Base-by-base conservation (phyloP, 306 rosid genomes). In the Cicer chorassanicum region DNA sequence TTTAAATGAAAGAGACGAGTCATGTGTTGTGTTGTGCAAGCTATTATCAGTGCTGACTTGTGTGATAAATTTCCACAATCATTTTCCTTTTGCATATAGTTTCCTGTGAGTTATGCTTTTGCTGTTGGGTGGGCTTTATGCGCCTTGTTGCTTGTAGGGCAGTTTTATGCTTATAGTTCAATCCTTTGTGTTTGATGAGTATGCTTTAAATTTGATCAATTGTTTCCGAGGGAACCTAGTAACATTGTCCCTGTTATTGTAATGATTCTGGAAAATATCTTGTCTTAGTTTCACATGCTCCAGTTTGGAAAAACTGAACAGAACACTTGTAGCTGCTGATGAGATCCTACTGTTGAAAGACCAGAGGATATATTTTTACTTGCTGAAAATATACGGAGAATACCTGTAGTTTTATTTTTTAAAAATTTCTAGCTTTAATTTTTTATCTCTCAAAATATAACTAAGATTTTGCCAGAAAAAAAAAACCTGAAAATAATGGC, bases 301-400 rank as follows among this genome's bases (percentile, higher is more conserved):
- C 72, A 42, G 15, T 53, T 64, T 24, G 14, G 65, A 70, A 40
- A 72, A 72, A 14, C 6, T 68, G 81, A 77, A 41, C 38, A 54
- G 9, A 55, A 36, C 62, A 68, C 42, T 19, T 66, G 21, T 80
- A 45, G 40, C 54, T 16, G 42, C 62, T 14, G 43, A 66, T 65
- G 15, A 4, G 11, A 68, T 78, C 6, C 42, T 42, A 34, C 13
- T 8, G 53, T 53, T 41, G 73, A 65, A 72, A 14, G 67, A 24
- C 41, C 21, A 6, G 13, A 40, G 41, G 11, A 18, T 68, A 36
- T 5, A 44, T 42, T 34, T 48, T 44, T 36, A 43, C 24, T 56
- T 61, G 71, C 56, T 8, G 61, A 1, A 53, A 29, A 29, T 29
- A 29, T 29, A 29, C 0, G 36, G 36, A 29, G 36, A 29, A 29